phyloP scores from a whole-genome alignment of 1,284 basidiomycete genomes.

The Polyporus tsugae region DNA sequence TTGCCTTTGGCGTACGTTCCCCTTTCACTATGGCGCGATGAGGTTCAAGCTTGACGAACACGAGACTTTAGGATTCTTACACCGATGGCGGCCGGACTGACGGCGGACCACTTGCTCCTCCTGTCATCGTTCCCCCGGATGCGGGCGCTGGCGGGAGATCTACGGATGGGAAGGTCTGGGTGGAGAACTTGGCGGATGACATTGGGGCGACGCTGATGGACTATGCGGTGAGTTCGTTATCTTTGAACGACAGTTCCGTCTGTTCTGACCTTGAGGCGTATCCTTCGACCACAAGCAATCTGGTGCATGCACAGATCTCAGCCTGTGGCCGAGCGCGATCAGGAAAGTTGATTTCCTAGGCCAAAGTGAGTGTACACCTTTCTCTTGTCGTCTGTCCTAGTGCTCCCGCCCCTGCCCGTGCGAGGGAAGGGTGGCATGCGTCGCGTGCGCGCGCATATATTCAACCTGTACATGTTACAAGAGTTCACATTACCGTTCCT shows the following conservation, averaged over 20 bases:
- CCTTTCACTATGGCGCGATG: not conserved
- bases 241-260: not conserved
- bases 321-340: constrained; percentile 42
- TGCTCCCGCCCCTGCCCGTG: too few relatives aligned
- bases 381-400: not conserved
- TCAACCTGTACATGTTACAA: not conserved
- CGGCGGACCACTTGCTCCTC: constrained; percentile 43
- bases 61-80: constrained; percentile 42
- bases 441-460: not conserved
- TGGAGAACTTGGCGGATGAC: constrained; percentile 45
- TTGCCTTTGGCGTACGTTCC: constrained; percentile 48
- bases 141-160: constrained; percentile 44
- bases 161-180: constrained; percentile 48
- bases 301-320: constrained; percentile 46
- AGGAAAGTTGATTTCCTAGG: constrained; percentile 44
- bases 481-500: too few relatives aligned
- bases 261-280: not conserved
- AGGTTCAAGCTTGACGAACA: not conserved
- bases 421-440: not conserved
- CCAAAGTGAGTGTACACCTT: constrained; percentile 38
- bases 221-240: constrained; percentile 48
- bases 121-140: constrained; percentile 42
- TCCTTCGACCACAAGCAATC: constrained; percentile 37
- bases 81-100: constrained; percentile 45
- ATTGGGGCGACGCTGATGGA: constrained; percentile 48